Evolutionary conservation across 1,284 basidiomycete species (phyloP).

Genomic region (Stygiomarasmius scandens): DNA sequence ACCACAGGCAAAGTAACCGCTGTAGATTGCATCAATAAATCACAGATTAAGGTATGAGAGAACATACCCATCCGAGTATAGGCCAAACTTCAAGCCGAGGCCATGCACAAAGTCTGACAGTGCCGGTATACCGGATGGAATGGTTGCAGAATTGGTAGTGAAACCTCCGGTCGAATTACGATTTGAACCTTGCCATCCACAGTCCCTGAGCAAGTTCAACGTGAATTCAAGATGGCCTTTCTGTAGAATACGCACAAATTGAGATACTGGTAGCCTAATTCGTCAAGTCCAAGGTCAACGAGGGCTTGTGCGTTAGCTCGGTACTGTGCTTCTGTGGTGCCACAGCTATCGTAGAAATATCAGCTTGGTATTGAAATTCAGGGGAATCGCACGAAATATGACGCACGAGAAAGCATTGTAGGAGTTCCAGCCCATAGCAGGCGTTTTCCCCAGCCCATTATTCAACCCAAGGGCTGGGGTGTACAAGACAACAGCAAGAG

Average conservation of each 20-base stretch:
- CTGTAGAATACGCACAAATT: constrained; percentile 45
- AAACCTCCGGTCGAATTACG: constrained; percentile 43
- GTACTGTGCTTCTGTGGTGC: constrained; percentile 40
- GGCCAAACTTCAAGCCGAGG: constrained; percentile 42
- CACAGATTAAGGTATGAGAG: not conserved
- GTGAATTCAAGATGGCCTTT: no score
- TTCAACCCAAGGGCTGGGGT: constrained; percentile 27
- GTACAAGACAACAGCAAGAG: no score
- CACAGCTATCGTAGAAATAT: constrained; percentile 30
- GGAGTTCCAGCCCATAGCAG: constrained; percentile 52
- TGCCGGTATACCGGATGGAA: constrained; percentile 43
- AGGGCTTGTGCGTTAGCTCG: constrained; percentile 36
- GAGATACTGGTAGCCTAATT: constrained; percentile 42
- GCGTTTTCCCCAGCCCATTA: constrained; percentile 43
- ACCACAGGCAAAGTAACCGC: no score
- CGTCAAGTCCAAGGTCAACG: constrained; percentile 35
- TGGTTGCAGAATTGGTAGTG: constrained; percentile 41
- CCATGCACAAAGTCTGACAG: constrained; percentile 39
- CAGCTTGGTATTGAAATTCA: not conserved
- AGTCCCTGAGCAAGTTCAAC: constrained; percentile 38
- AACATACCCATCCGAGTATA: constrained; percentile 47
- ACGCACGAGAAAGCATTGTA: constrained; percentile 48
- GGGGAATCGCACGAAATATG: not conserved
- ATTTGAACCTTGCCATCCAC: constrained; percentile 47
- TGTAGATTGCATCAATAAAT: not conserved